Percentiles rank a stretch among this genome's conserved stretches.
These are phyloP conservation scores for Irpex rosettiformis DNA, from an alignment of 1,284 basidiomycete genomes.

Conservation along the genomic window DNA sequence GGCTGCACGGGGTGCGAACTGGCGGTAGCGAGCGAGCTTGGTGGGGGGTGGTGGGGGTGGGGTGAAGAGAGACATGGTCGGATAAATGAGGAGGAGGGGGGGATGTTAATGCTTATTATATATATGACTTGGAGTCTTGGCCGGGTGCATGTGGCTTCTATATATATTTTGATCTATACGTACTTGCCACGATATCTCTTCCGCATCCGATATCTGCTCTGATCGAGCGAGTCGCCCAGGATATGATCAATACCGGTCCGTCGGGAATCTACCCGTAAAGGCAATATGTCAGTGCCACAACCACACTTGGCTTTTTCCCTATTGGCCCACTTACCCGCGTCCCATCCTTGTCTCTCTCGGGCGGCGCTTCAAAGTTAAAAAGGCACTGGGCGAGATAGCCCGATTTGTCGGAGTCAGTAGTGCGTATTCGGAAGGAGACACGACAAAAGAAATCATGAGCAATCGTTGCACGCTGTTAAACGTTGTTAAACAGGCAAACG, in stretches of 20 bases:
- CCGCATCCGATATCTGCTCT: neutral
- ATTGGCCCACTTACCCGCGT: neutral
- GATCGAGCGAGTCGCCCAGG: neutral
- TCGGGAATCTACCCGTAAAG: neutral
- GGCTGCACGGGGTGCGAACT: constrained; percentile 10
- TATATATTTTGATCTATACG: too few species aligned
- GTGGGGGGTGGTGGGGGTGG: constrained; percentile 7
- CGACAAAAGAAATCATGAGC: too few species aligned
- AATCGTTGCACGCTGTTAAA: too few species aligned
- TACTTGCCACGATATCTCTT: too few species aligned
- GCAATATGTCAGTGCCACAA: too few species aligned
- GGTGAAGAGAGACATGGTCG: constrained; percentile 2
- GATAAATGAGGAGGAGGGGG: neutral
- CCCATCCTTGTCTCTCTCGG: too few species aligned
- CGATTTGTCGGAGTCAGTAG: neutral
- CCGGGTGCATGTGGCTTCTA: too few species aligned
- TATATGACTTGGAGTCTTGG: too few species aligned
- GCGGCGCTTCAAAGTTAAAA: too few species aligned
- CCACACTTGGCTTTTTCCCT: neutral
- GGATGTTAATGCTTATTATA: neutral
- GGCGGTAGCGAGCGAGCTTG: constrained; percentile 11
- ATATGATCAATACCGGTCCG: neutral
- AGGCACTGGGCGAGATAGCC: neutral
- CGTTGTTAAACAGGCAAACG: too few species aligned
- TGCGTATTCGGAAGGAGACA: too few species aligned